Evolutionary conservation across 768 basidiomycete species (phyloP), one percentile per base, ranked within the genome.

Genomic region (Russula olivacea): DNA sequence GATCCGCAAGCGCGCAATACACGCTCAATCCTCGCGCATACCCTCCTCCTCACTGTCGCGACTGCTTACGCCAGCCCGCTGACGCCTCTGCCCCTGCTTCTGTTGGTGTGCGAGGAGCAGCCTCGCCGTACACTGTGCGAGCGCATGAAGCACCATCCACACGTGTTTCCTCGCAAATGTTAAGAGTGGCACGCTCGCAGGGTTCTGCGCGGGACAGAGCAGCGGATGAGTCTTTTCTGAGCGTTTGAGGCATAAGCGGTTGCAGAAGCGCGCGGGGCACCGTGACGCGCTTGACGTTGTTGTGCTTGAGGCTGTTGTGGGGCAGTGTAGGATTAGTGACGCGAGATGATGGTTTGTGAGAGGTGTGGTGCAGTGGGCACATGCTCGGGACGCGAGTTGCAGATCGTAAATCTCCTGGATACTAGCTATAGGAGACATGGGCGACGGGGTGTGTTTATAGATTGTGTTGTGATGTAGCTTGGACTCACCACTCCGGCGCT

Each of bases 81-180:
- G 30, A 30, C n/a, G 55, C n/a, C 41, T n/a, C 30, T 45, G 43
- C 45, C 81, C 83, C 49, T 81, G 83, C 45, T 28, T 28, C 28
- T 76, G 75, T 45, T 76, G 75, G 49, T 76, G 74, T 0, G 83
- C 78, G 21, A 87, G 76, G 36, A 92, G 72, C 15, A 91, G 72
- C 23, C 83, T 76, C 49, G 85, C 85, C 0, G 89, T 83, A 66
- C 82, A 83, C 58, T 86, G 85, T 1, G 82, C 76, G 34, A 90
- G 79, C 1, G 90, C 90, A 68, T 91, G 86, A 17, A 93, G 73
- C 4, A 84, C 86, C 80, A 91, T 83, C 87, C 89, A 91, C 58
- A 83, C 73, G 10, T 78, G 73, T 21, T 79, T 74, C 56, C 83
- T 77, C 14, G 84, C 84, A 67, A 83, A 86, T 49, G 76, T 76